Percentiles rank a stretch among this genome's conserved stretches.
Conservation (phyloP, 139 green algal species). For the Deuterostichococcus epilithicus region DNA sequence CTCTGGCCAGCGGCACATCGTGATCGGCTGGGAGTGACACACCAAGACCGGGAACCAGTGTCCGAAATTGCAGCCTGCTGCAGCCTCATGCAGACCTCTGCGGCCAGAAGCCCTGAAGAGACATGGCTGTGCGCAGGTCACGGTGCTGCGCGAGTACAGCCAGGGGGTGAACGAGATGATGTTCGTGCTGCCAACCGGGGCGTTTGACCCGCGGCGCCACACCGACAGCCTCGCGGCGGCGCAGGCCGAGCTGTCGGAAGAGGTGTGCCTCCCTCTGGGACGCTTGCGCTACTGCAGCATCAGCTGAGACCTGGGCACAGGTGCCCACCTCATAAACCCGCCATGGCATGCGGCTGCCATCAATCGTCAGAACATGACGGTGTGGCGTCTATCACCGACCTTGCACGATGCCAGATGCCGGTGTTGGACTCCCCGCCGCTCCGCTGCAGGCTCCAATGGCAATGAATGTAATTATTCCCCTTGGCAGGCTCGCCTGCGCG, state of each 20-base stretch:
- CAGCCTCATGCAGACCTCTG: background rate
- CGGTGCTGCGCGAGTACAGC: constrained; percentile 65
- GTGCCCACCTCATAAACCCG: too few species aligned
- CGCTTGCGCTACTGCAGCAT: too few species aligned
- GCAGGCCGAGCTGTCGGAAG: constrained; percentile 65
- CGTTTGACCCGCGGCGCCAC: constrained; percentile 62
- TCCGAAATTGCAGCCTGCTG: background rate
- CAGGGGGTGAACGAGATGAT: constrained; percentile 63
- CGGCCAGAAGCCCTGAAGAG: background rate
- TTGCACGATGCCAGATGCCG: too few species aligned
- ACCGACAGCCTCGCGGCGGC: constrained; percentile 44
- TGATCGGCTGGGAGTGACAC: background rate
- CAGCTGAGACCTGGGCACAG: too few species aligned
- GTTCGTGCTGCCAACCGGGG: constrained; percentile 70
- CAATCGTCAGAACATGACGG: too few species aligned
- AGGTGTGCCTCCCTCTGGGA: too few species aligned
- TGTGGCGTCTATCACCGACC: too few species aligned
- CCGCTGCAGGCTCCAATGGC: too few species aligned
- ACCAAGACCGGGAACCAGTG: background rate
- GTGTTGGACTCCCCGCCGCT: too few species aligned
- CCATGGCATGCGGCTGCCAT: too few species aligned
- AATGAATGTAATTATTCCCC: background rate
- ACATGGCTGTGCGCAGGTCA: constrained; percentile 44
- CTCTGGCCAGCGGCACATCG: background rate
- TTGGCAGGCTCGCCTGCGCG: constrained; percentile 58